Conservation (phyloP, 2,329 filamentous ascomycete species). For the Penicillium sp. region DNA sequence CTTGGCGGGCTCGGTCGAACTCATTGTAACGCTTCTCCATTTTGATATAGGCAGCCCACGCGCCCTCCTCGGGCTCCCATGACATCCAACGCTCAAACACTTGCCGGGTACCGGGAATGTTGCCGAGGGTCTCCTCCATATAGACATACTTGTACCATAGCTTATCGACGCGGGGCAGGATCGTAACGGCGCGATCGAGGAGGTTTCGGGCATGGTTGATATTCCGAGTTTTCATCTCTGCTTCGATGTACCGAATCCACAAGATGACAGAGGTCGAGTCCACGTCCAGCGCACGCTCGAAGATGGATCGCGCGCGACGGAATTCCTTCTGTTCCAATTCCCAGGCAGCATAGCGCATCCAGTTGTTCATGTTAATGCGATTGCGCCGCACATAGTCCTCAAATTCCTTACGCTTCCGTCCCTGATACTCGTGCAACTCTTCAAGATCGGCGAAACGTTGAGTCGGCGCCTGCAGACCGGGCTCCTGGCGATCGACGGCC, state of each 20-base stretch:
- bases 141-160: constrained; percentile 99
- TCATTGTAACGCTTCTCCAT: constrained; percentile 94
- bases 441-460: constrained; percentile 96
- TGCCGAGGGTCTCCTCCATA: constrained; percentile 97
- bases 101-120: constrained; percentile 87
- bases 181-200: constrained; percentile 90
- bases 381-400: constrained; percentile 98
- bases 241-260: constrained; percentile 93
- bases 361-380: constrained; percentile 95
- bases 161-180: constrained; percentile 89
- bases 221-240: constrained; percentile 92
- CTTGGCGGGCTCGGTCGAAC: constrained; percentile 83
- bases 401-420: constrained; percentile 92
- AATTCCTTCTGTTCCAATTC: constrained; percentile 99
- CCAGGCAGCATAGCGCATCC: constrained; percentile 97
- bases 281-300: constrained; percentile 91
- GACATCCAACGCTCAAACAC: constrained; percentile 98
- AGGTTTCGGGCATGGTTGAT: constrained; percentile 97
- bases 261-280: constrained; percentile 83
- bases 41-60: constrained; percentile 96
- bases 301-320: constrained; percentile 85
- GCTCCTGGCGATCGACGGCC: constrained; percentile 94
- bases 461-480: constrained; percentile 82
- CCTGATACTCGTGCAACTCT: constrained; percentile 97
- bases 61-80: constrained; percentile 95